A percentile compares a stretch with the other conserved stretches of the same genome.
These are phyloP conservation scores for Hydrangea macrophylla DNA, from an alignment of 148 eudicot genomes.

Conservation along the genomic window DNA sequence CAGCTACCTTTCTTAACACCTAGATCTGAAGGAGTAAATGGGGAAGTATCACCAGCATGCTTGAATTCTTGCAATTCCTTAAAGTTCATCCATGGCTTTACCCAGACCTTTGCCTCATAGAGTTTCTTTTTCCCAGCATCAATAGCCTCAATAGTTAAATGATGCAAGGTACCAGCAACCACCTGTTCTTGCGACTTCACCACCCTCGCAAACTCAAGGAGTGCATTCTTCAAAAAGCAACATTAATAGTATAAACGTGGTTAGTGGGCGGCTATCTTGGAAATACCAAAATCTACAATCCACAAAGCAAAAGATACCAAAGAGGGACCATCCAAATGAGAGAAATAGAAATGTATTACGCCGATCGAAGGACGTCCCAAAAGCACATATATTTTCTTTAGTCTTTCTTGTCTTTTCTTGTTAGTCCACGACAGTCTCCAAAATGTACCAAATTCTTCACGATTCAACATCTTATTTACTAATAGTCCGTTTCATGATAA, in stretches of 20 bases:
- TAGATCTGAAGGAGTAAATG: conserved; percentile 62
- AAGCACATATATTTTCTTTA: no score
- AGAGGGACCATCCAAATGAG: not conserved
- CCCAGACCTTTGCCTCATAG: conserved; percentile 90
- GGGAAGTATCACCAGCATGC: conserved; percentile 58
- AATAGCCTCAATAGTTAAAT: conserved; percentile 71
- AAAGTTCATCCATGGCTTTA: conserved; percentile 92
- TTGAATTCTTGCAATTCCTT: conserved; percentile 87
- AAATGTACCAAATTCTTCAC: no score
- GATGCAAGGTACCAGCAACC: conserved; percentile 80
- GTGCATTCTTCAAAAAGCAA: conserved; percentile 52
- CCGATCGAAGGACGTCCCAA: not conserved
- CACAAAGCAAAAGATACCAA: not conserved
- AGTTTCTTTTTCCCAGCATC: conserved; percentile 77
- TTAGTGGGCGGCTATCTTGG: no score
- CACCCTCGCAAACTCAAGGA: conserved; percentile 77
- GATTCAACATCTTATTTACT: no score
- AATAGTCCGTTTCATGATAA: no score
- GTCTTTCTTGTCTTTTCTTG: no score
- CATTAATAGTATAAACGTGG: not conserved
- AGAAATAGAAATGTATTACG: not conserved
- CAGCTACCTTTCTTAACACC: conserved; percentile 65
- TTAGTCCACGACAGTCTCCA: no score
- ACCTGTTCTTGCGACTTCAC: conserved; percentile 76
- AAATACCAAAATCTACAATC: not conserved